phyloP scores from a whole-genome alignment of 2,329 filamentous ascomycete species.

The Aspergillus luchuensis region DNA sequence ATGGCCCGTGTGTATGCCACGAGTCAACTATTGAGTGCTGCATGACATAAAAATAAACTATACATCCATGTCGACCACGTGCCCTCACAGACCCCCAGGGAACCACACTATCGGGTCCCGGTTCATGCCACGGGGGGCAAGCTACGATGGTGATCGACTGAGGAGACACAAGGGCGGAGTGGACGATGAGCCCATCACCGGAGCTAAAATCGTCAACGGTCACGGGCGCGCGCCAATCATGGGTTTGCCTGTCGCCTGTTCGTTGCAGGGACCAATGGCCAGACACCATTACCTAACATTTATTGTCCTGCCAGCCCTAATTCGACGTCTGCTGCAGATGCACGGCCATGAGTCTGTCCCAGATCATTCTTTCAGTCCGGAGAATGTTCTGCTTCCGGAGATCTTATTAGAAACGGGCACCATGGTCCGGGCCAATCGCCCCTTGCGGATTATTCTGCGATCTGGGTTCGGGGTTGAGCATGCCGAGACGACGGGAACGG shows the following conservation, averaged over 20 bases:
- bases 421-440: neutral
- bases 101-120: too few species aligned
- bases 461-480: neutral
- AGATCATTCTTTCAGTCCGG: neutral
- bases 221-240: neutral
- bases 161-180: too few species aligned
- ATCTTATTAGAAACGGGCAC: neutral
- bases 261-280: neutral
- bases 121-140: too few species aligned
- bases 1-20: too few species aligned
- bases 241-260: neutral
- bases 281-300: conserved; percentile 1
- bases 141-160: too few species aligned
- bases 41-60: too few species aligned
- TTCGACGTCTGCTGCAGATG: neutral
- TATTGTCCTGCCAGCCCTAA: neutral
- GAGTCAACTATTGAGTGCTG: too few species aligned
- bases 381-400: neutral
- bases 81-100: too few species aligned
- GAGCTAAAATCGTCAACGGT: neutral
- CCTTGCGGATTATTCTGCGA: neutral
- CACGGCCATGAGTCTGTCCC: neutral
- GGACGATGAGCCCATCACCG: neutral
- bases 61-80: too few species aligned
- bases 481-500: neutral